Percentiles rank a stretch among this genome's conserved stretches.
Evolutionary conservation across 495 filamentous ascomycete species (phyloP).

Genomic region (Trichoderma parareesei): DNA sequence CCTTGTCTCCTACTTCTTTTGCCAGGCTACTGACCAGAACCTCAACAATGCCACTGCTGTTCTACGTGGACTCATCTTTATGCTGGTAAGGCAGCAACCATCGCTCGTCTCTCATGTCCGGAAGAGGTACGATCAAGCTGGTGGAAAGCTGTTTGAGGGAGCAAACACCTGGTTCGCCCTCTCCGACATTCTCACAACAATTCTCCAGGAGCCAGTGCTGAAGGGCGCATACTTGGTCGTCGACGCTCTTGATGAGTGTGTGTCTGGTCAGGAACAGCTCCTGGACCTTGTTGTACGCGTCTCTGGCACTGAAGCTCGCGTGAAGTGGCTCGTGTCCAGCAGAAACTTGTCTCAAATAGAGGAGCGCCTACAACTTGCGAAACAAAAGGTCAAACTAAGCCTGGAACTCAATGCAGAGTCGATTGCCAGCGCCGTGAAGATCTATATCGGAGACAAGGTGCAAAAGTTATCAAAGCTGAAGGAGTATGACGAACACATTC

Average conservation of each 20-base stretch:
- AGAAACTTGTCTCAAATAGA: neutral
- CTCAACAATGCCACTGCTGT: constrained; percentile 35
- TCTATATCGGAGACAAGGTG: neutral
- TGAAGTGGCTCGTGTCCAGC: constrained; percentile 1
- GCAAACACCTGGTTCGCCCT: constrained; percentile 25
- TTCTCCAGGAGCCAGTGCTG: constrained; percentile 23
- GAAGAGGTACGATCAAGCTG: constrained; percentile 22
- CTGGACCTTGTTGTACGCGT: neutral
- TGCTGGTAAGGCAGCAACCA: constrained; percentile 27
- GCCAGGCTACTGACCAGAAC: constrained; percentile 26
- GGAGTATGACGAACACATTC: neutral
- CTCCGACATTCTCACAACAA: constrained; percentile 22
- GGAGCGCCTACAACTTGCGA: neutral
- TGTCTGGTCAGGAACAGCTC: neutral
- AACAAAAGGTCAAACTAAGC: neutral
- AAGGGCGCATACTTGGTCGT: constrained; percentile 7
- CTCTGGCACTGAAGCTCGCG: neutral
- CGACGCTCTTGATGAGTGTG: constrained; percentile 11
- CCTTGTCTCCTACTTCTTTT: constrained; percentile 40
- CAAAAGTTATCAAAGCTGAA: neutral
- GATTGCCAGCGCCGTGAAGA: neutral
- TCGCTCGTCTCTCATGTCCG: constrained; percentile 25
- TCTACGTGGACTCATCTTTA: constrained; percentile 34
- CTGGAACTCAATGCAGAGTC: neutral
- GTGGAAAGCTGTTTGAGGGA: constrained; percentile 25